Conservation (phyloP, 2,329 filamentous ascomycete genomes). For the Colletotrichum liriopes region DNA sequence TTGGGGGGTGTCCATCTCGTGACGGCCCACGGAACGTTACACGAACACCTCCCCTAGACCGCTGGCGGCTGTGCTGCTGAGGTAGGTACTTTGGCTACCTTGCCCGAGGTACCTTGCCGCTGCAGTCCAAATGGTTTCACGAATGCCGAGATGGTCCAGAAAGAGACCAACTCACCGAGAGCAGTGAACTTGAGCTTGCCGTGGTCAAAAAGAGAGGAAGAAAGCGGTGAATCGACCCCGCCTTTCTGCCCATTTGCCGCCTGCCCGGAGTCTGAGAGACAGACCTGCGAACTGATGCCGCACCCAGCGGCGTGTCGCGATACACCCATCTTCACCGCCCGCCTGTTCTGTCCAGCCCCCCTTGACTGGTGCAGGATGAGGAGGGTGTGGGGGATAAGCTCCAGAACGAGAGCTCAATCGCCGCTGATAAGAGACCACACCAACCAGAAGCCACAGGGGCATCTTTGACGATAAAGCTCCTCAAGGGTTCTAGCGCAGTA, state of each 20-base stretch:
- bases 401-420: slow-evolving; percentile 31
- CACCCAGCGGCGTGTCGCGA: neutral
- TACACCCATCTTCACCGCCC: slow-evolving; percentile 12
- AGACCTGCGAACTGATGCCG: slow-evolving; percentile 9
- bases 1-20: slow-evolving; percentile 16
- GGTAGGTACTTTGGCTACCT: neutral
- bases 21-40: slow-evolving; percentile 35
- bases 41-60: slow-evolving; percentile 31
- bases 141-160: slow-evolving; percentile 18
- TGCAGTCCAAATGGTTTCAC: slow-evolving; percentile 19
- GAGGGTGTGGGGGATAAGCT: slow-evolving; percentile 41
- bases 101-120: neutral
- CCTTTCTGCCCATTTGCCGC: slow-evolving; percentile 28
- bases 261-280: slow-evolving; percentile 2
- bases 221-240: slow-evolving; percentile 12
- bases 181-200: slow-evolving; percentile 3
- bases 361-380: neutral
- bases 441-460: slow-evolving; percentile 23
- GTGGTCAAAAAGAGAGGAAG: slow-evolving; percentile 12
- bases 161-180: slow-evolving; percentile 4
- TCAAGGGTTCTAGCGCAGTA: slow-evolving; percentile 26
- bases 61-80: slow-evolving; percentile 21
- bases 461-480: slow-evolving; percentile 40
- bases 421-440: slow-evolving; percentile 35
- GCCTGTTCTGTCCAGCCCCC: slow-evolving; percentile 14